These are phyloP conservation scores for Pestalotiopsis sp. DNA, from an alignment of 2,329 filamentous ascomycete genomes.

Conservation along the genomic window DNA sequence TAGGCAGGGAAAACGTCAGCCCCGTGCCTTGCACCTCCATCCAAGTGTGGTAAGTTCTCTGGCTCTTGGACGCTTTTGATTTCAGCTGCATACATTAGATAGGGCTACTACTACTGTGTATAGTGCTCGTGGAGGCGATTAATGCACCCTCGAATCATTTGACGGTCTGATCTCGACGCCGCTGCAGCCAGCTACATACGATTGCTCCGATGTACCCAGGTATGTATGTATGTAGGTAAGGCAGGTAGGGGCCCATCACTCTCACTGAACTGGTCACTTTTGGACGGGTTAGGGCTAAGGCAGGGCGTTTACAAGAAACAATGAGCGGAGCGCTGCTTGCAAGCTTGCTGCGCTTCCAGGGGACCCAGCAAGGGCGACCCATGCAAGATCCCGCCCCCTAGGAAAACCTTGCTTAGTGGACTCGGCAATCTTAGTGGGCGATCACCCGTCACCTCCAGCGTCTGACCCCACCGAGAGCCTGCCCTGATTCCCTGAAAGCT, in stretches of 20 bases:
- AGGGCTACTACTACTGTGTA: not conserved
- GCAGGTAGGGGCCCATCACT: too few relatives aligned
- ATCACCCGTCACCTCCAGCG: conserved; percentile 6
- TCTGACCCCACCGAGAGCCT: not conserved
- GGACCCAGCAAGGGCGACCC: not conserved
- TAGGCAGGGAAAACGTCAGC: not conserved
- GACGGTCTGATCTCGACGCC: not conserved
- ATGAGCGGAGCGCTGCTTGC: not conserved
- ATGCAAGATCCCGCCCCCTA: conserved; percentile 7
- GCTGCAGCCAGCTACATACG: not conserved
- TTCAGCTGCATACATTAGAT: not conserved
- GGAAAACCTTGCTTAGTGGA: conserved; percentile 9
- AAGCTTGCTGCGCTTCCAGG: not conserved
- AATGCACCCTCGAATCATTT: not conserved
- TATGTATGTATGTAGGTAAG: not conserved
- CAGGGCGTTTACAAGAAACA: not conserved
- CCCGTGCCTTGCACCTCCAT: not conserved
- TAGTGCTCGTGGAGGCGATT: not conserved
- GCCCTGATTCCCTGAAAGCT: not conserved
- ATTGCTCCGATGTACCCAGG: not conserved
- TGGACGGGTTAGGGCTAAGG: not conserved
- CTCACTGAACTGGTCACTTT: not conserved
- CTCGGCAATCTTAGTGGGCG: conserved; percentile 7
- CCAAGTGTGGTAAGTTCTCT: not conserved
- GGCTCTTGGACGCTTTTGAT: not conserved